A percentile compares a stretch with the other conserved stretches of the same genome.
phyloP scores from a whole-genome alignment of 1,284 basidiomycete genomes.

The Peniophora sp. region DNA sequence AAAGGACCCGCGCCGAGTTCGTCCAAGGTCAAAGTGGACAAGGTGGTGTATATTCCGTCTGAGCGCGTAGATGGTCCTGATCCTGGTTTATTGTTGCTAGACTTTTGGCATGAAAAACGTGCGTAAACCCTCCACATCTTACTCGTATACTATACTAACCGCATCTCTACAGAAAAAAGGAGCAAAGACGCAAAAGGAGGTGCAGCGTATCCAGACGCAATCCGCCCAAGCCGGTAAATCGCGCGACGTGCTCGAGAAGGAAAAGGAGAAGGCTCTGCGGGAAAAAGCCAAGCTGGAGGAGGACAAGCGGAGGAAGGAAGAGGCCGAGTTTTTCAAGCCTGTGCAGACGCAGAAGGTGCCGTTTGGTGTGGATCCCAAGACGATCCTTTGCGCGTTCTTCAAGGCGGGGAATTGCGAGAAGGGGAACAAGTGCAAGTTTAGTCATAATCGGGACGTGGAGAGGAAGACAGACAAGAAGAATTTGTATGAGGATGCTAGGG shows the following conservation, averaged over 20 bases:
- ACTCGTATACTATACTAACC: slow-evolving; percentile 1
- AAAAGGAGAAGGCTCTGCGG: slow-evolving; percentile 74
- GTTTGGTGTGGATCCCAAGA: slow-evolving; percentile 94
- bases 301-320: slow-evolving; percentile 81
- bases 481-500: slow-evolving; percentile 85
- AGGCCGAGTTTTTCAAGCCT: slow-evolving; percentile 74
- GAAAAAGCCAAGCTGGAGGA: slow-evolving; percentile 77
- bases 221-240: slow-evolving; percentile 69
- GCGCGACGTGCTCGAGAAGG: slow-evolving; percentile 70
- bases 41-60: slow-evolving; percentile 38
- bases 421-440: slow-evolving; percentile 92
- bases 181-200: slow-evolving; percentile 89
- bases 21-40: slow-evolving; percentile 67
- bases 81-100: slow-evolving; percentile 30
- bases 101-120: slow-evolving; percentile 94
- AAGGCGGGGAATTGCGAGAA: slow-evolving; percentile 89
- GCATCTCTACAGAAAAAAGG: slow-evolving; percentile 75
- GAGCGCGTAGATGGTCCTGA: slow-evolving; percentile 12
- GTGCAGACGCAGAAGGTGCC: slow-evolving; percentile 84
- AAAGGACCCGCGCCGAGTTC: slow-evolving; percentile 43
- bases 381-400: slow-evolving; percentile 81
- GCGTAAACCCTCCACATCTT: slow-evolving; percentile 15
- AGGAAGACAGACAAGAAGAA: slow-evolving; percentile 96
- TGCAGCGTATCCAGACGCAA: slow-evolving; percentile 76
- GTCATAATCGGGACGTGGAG: slow-evolving; percentile 84